These are phyloP conservation scores for Kodamaea anthophila DNA, from an alignment of 1,139 yeast genomes.

Conservation along the genomic window DNA sequence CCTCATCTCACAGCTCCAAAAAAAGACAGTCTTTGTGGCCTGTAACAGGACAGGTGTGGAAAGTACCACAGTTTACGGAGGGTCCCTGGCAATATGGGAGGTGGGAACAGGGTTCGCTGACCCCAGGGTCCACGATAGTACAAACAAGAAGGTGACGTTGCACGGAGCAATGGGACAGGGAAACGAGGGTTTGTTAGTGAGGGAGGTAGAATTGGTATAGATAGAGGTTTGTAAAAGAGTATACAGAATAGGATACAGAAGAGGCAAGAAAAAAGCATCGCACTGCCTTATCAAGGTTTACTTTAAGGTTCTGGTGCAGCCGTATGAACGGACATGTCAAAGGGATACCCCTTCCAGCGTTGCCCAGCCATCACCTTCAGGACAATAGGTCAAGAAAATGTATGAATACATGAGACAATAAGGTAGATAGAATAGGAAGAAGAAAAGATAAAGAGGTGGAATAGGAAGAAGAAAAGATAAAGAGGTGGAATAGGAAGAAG, in stretches of 20 bases:
- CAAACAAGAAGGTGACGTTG: conserved; percentile 47
- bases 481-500: not conserved
- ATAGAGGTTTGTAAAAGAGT: too few relatives aligned
- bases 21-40: conserved; percentile 36
- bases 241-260: too few relatives aligned
- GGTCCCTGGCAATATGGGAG: conserved; percentile 54
- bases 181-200: conserved; percentile 52
- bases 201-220: too few relatives aligned
- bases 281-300: too few relatives aligned
- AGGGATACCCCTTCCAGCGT: too few relatives aligned
- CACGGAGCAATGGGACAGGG: conserved; percentile 56
- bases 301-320: too few relatives aligned
- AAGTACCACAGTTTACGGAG: conserved; percentile 63
- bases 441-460: not conserved
- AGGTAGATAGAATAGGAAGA: not conserved
- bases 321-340: too few relatives aligned
- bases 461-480: not conserved
- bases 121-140: conserved; percentile 15
- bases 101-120: conserved; percentile 1
- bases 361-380: too few relatives aligned
- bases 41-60: conserved; percentile 78
- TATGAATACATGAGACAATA: too few relatives aligned
- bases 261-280: too few relatives aligned
- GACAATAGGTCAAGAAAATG: too few relatives aligned
- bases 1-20: conserved; percentile 31